These are phyloP conservation scores for Arthromyces matolae DNA, from an alignment of 768 basidiomycete species.

Conservation along the genomic window DNA sequence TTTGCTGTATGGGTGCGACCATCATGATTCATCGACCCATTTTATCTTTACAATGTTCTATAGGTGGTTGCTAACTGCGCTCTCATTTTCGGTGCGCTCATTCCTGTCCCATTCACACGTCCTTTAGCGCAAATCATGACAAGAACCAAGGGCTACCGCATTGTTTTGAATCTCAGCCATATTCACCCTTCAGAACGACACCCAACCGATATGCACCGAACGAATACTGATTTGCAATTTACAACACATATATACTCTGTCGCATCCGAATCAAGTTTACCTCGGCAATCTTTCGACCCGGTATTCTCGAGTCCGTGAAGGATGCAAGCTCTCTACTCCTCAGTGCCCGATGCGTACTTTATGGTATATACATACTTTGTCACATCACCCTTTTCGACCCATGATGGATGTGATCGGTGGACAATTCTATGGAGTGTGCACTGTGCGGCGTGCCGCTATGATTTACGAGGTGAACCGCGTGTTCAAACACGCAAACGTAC, in stretches of 20 bases:
- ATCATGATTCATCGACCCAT: background rate
- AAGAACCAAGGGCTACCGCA: slow-evolving; percentile 30
- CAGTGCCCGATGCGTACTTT: too few species aligned
- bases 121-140: background rate
- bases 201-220: slow-evolving; percentile 18
- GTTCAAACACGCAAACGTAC: too few species aligned
- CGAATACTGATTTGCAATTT: slow-evolving; percentile 28
- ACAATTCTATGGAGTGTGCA: too few species aligned
- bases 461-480: too few species aligned
- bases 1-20: slow-evolving; percentile 28
- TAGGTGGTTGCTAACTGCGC: slow-evolving; percentile 33
- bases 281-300: too few species aligned
- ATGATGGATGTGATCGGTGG: too few species aligned
- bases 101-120: background rate
- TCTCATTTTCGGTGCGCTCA: slow-evolving; percentile 29
- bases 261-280: too few species aligned
- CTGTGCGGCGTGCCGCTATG: too few species aligned
- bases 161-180: slow-evolving; percentile 32
- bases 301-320: too few species aligned
- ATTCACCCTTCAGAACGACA: slow-evolving; percentile 17
- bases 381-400: too few species aligned
- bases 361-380: too few species aligned
- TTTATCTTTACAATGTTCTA: background rate
- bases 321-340: too few species aligned
- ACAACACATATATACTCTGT: slow-evolving; percentile 20